Evolutionary conservation across 2,329 filamentous ascomycete species (phyloP), one percentile per base, ranked within the genome.

Genomic region (Diaporthe humulicola): DNA sequence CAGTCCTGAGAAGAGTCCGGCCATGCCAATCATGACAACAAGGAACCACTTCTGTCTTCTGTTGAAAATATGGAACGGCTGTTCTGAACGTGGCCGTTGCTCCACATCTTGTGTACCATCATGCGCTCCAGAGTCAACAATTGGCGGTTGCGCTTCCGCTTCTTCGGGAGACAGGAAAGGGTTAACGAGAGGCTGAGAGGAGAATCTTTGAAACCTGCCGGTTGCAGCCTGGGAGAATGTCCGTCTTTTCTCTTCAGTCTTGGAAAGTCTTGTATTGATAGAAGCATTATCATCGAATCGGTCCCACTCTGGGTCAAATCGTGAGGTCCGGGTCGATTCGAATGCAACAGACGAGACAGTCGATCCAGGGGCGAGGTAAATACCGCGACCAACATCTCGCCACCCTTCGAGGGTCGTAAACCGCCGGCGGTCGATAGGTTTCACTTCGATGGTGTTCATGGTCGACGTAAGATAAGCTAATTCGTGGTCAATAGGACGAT

Each of bases 1-100:
- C 10, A 88, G 77, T 1, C 88, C 88, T 3, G 88, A 89, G 80
- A 90, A 89, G 45, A 90, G 81, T 0, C 86, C 87, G 1, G 87
- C 88, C 1, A 87, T 79, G 1, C 87, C 85, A 40, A 89, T 85
- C 71, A 88, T 87, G 78, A 85, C 82, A 33, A 89, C 85, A 40
- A 89, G 85, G 74, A 85, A 78, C 74, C 85, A 83, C 78, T 88
- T 89, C 77, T 87, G 81, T 28, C 76, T 76, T 8, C 75, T 74
- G 2, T 80, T 81, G 75, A 86, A 86, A 25, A 84, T 77, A 57
- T 85, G 82, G 61, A 83, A 85, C 1, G 72, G 75, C 17, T 66
- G 38, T 22, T 77, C 74, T 30, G 50, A 30, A 12, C 42, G 30
- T 28, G 64, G 64, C 7, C 14, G 45, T 52, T 52, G 60, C 19